Conservation (phyloP, 148 eudicot species). For the Heliamphora exappendiculata region DNA sequence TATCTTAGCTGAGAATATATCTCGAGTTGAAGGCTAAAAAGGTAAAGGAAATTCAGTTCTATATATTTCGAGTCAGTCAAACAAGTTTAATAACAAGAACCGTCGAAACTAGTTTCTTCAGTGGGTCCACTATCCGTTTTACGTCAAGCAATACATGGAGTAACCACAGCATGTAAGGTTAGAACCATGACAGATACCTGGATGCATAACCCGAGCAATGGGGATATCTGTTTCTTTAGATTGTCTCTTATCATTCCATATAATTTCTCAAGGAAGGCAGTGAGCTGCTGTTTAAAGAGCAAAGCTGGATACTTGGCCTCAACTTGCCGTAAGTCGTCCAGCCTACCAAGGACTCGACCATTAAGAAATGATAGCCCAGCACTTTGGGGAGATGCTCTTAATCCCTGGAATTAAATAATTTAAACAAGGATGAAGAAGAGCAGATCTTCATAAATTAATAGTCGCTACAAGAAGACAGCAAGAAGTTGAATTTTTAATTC, state of each 20-base stretch:
- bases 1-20: neutral
- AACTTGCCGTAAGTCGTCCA: slow-evolving; percentile 82
- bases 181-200: slow-evolving; percentile 45
- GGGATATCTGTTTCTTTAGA: slow-evolving; percentile 92
- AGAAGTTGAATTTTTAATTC: slow-evolving; percentile 2
- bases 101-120: neutral
- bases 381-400: slow-evolving; percentile 85
- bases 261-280: slow-evolving; percentile 96
- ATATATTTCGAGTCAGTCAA: neutral
- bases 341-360: slow-evolving; percentile 57
- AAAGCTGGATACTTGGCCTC: slow-evolving; percentile 99
- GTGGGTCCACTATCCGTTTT: neutral
- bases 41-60: neutral
- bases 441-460: neutral
- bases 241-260: slow-evolving; percentile 98
- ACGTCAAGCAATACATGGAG: neutral
- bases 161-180: neutral
- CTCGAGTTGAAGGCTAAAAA: neutral
- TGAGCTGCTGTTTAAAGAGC: slow-evolving; percentile 92
- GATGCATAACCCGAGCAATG: slow-evolving; percentile 84
- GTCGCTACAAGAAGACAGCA: neutral
- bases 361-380: slow-evolving; percentile 72
- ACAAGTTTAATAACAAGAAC: neutral
- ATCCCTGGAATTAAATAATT: slow-evolving; percentile 33
- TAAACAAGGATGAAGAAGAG: neutral